phyloP scores from a whole-genome alignment of 495 filamentous ascomycete species.

The Tuber melanosporum region DNA sequence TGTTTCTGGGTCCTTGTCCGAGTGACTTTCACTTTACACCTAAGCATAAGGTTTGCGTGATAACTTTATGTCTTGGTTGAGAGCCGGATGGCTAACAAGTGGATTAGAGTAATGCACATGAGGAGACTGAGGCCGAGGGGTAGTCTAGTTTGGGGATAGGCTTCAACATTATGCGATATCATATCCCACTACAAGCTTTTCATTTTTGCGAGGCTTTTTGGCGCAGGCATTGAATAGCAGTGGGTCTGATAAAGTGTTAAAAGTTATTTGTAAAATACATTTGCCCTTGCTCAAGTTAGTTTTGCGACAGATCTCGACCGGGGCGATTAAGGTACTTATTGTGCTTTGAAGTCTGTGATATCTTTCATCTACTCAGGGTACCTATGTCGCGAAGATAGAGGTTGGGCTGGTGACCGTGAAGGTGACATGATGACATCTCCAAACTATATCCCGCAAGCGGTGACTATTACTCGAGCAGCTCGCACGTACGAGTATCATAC shows the following conservation, averaged over 20 bases:
- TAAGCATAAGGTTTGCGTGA: slow-evolving; percentile 70
- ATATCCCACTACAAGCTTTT: not conserved
- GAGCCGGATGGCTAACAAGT: slow-evolving; percentile 9
- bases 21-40: slow-evolving; percentile 88
- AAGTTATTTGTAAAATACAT: not conserved
- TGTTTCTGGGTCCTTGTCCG: slow-evolving; percentile 91
- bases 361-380: not conserved
- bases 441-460: not conserved
- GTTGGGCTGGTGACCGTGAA: not conserved
- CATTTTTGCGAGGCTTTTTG: not conserved
- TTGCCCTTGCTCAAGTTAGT: not conserved
- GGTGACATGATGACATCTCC: not conserved
- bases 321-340: not conserved
- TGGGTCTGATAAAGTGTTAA: not conserved
- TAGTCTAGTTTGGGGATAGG: slow-evolving; percentile 14
- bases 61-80: not conserved
- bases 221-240: not conserved
- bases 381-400: not conserved
- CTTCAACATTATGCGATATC: not conserved
- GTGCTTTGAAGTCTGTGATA: not conserved
- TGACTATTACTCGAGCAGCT: not conserved
- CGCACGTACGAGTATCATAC: no score
- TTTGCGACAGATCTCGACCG: not conserved
- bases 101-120: slow-evolving; percentile 31
- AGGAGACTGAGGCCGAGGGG: slow-evolving; percentile 57